A percentile compares a stretch with the other conserved stretches of the same genome.
phyloP scores from a whole-genome alignment of 495 filamentous ascomycete genomes.

The Daldinia loculata region DNA sequence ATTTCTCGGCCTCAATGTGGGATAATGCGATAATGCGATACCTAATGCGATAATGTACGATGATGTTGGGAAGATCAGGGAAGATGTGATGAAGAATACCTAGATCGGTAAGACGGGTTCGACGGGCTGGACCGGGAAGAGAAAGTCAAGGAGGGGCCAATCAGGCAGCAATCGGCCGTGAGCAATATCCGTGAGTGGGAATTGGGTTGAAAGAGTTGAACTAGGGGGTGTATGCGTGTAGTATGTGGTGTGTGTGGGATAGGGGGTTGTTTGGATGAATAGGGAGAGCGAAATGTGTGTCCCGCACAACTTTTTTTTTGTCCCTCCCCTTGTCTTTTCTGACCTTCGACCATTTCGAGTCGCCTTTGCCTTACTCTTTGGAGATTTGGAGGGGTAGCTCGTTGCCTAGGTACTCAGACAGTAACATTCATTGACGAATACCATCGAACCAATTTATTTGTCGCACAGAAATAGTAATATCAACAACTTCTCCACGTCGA shows the following conservation, averaged over 20 bases:
- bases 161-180: constrained; percentile 41
- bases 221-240: neutral
- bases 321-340: constrained; percentile 3
- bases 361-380: neutral
- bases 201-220: constrained; percentile 34
- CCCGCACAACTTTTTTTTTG: constrained; percentile 6
- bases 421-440: constrained; percentile 33
- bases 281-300: neutral
- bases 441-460: constrained; percentile 34
- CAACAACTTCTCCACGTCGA: constrained; percentile 14
- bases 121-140: constrained; percentile 16
- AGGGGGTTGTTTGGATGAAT: constrained; percentile 1
- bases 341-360: constrained; percentile 2
- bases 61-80: constrained; percentile 24
- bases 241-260: neutral
- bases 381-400: constrained; percentile 19
- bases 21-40: neutral
- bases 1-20: constrained; percentile 1
- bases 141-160: constrained; percentile 35
- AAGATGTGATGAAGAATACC: constrained; percentile 31
- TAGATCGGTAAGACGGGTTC: constrained; percentile 24
- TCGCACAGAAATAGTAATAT: constrained; percentile 28
- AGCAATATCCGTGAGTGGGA: constrained; percentile 30
- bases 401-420: constrained; percentile 21
- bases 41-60: constrained; percentile 16